Evolutionary conservation across 768 basidiomycete species (phyloP), one percentile per base, ranked within the genome.

Genomic region (Chalciporus piperatus): DNA sequence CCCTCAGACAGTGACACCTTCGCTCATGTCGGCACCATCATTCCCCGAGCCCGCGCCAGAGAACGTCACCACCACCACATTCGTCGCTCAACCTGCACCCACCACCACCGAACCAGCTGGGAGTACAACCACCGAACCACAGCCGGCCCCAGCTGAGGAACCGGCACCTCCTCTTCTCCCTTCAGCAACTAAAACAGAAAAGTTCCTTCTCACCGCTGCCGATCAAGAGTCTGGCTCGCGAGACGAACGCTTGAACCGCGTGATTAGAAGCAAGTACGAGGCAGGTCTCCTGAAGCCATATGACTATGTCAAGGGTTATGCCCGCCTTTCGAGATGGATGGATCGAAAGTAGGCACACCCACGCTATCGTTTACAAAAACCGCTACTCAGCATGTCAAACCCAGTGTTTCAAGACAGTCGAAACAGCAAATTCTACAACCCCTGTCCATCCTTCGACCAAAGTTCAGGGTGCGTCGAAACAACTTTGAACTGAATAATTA

Each of bases 231-330:
- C 88, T 1, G 95, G 95, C 0, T 88, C 92, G 20, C 77, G 96
- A 39, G 89, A 95, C 59, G 91, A 96, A 59, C 83, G 95, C 1
- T 71, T 98, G 45, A 90, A 87, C 58, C 79, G 89, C 51, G 96
- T 98, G 57, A 98, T 98, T 59, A 81, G 89, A 58, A 92, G 90
- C 62, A 98, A 98, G 71, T 98, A 97, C 70, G 95, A 98, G 64
- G 96, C 96, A 3, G 96, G 95, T 0, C 69, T 98, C 39, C 72
- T 98, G 57, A 94, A 92, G 63, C 96, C 96, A 3, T 97, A 96
- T 62, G 95, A 98, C 70, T 97, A 98, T 59, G 92, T 94, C 45
- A 94, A 94, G 63, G 96, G 96, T 0, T 98, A 98, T 61, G 88
- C 92, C 13, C 76, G 95, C 53, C 70, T 98, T 56, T 89, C 86